Percentiles rank a stretch among this genome's conserved stretches.
phyloP scores from a whole-genome alignment of 2,329 filamentous ascomycete genomes.

The Blastomyces parvus region DNA sequence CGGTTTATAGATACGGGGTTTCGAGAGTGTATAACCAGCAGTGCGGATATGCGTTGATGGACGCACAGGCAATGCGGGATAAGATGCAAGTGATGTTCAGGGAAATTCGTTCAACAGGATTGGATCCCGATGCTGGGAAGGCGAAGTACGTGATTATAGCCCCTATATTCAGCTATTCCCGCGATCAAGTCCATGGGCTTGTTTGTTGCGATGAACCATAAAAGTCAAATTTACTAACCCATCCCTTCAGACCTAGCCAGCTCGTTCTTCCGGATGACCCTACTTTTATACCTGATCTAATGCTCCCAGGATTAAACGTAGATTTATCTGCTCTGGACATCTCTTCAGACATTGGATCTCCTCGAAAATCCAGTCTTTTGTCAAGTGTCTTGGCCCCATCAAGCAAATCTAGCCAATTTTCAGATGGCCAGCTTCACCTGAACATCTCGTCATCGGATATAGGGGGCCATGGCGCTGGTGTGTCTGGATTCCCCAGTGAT shows the following conservation, averaged over 20 bases:
- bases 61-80: slow-evolving; percentile 65
- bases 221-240: not conserved
- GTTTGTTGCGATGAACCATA: not conserved
- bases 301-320: slow-evolving; percentile 51
- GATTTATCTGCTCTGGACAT: slow-evolving; percentile 41
- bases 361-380: slow-evolving; percentile 25
- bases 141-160: slow-evolving; percentile 49
- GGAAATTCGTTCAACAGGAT: slow-evolving; percentile 46
- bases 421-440: slow-evolving; percentile 28
- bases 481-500: slow-evolving; percentile 36
- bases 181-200: not conserved
- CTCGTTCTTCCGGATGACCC: slow-evolving; percentile 76
- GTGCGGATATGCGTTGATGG: slow-evolving; percentile 72
- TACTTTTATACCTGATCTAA: slow-evolving; percentile 60
- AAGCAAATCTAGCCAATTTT: slow-evolving; percentile 19
- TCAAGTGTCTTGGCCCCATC: slow-evolving; percentile 28
- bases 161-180: slow-evolving; percentile 7
- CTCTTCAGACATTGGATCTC: slow-evolving; percentile 25
- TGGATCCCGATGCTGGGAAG: slow-evolving; percentile 63
- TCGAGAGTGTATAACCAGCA: slow-evolving; percentile 80
- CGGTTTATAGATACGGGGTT: slow-evolving; percentile 56
- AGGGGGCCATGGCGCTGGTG: slow-evolving; percentile 29
- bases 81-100: slow-evolving; percentile 61
- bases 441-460: slow-evolving; percentile 43
- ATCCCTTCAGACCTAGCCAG: slow-evolving; percentile 53